Conservation (phyloP, 768 basidiomycete genomes). For the Trametes maxima region DNA sequence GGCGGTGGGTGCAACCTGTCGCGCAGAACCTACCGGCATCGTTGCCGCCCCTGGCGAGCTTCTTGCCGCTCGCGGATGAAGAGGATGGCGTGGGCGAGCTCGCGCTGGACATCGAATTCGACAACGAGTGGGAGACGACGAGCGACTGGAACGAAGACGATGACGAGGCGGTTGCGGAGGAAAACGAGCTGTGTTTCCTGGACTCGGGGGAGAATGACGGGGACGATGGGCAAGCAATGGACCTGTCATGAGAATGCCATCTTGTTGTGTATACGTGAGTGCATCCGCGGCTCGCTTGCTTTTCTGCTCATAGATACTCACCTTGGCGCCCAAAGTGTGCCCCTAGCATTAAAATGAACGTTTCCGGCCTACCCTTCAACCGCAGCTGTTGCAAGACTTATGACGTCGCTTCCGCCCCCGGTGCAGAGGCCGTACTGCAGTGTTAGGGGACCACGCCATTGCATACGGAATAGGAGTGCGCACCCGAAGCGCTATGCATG, state of each 20-base stretch:
- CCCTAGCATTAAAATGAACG: no score
- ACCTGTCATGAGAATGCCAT: conserved; percentile 28
- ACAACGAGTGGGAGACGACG: conserved; percentile 88
- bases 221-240: conserved; percentile 45
- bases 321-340: no score
- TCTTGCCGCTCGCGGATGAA: conserved; percentile 57
- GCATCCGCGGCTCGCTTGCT: no score
- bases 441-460: no score
- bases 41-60: conserved; percentile 52
- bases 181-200: conserved; percentile 72
- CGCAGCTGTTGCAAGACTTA: no score
- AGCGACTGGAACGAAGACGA: conserved; percentile 93
- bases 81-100: conserved; percentile 59
- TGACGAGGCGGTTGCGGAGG: conserved; percentile 72
- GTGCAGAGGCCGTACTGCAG: no score
- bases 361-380: no score
- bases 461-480: no score
- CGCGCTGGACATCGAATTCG: conserved; percentile 80
- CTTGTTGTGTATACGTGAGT: no score
- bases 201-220: conserved; percentile 38
- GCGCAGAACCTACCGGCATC: conserved; percentile 51
- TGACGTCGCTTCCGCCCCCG: no score
- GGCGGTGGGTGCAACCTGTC: conserved; percentile 87
- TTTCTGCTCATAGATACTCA: no score
- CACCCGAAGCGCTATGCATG: no score